Evolutionary conservation across 208 protist genomes (phyloP).

Genomic region (Phytomonas francai): DNA sequence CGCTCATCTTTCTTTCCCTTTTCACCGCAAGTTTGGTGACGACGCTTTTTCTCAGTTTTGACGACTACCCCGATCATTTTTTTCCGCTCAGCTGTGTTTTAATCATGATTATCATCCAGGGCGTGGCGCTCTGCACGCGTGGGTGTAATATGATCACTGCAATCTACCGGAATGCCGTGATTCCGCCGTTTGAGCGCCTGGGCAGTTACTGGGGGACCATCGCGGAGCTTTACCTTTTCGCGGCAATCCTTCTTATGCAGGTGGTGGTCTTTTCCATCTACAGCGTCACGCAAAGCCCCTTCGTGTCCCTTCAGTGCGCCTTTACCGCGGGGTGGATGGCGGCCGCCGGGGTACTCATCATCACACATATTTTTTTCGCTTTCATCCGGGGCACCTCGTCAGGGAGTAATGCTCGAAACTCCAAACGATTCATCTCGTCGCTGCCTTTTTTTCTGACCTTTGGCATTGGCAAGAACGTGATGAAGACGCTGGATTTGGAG

Average conservation of each 20-base stretch:
- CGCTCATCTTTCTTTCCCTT: slow-evolving; percentile 37
- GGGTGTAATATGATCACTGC: slow-evolving; percentile 30
- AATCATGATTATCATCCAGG: slow-evolving; percentile 37
- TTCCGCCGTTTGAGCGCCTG: slow-evolving; percentile 40
- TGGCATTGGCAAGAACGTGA: slow-evolving; percentile 19
- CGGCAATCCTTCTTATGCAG: slow-evolving; percentile 23
- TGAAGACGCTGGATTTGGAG: not conserved
- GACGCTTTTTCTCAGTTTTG: slow-evolving; percentile 56
- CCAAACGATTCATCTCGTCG: slow-evolving; percentile 17
- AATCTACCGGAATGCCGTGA: slow-evolving; percentile 27
- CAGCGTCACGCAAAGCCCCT: slow-evolving; percentile 19
- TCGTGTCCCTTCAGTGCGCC: slow-evolving; percentile 38
- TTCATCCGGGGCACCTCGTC: slow-evolving; percentile 35
- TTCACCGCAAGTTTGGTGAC: slow-evolving; percentile 31
- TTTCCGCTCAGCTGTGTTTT: slow-evolving; percentile 46
- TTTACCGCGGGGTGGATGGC: slow-evolving; percentile 58
- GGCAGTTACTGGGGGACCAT: slow-evolving; percentile 28
- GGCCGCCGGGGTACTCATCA: slow-evolving; percentile 26
- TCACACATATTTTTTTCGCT: slow-evolving; percentile 55
- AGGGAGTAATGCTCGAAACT: slow-evolving; percentile 8
- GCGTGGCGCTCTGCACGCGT: slow-evolving; percentile 34
- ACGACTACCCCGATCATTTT: slow-evolving; percentile 38
- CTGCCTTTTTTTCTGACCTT: slow-evolving; percentile 48
- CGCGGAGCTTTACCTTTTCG: slow-evolving; percentile 35
- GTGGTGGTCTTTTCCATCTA: slow-evolving; percentile 56